A percentile compares a stretch with the other conserved stretches of the same genome.
Conservation (phyloP, 257 asterid genomes). For the Asclepias syriaca region DNA sequence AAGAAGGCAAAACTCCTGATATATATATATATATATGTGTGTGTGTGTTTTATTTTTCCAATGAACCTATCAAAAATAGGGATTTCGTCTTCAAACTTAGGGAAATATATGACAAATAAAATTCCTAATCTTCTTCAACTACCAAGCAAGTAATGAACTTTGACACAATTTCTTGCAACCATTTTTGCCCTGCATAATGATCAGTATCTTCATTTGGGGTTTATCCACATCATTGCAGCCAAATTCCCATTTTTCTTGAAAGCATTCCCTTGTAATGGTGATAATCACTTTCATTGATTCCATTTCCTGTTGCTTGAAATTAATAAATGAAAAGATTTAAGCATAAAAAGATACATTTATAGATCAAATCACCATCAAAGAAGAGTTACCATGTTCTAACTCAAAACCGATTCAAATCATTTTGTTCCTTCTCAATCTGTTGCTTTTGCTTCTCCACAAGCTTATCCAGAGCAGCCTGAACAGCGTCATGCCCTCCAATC, state of each 20-base stretch:
- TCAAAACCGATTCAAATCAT: slow-evolving; percentile 26
- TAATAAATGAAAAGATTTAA: background rate
- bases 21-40: too few species aligned
- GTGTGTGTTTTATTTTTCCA: background rate
- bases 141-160: background rate
- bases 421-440: slow-evolving; percentile 58
- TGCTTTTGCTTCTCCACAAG: slow-evolving; percentile 91
- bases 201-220: background rate
- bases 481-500: slow-evolving; percentile 85
- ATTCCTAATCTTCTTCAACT: slow-evolving; percentile 1
- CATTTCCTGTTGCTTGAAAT: background rate
- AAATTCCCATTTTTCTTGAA: background rate
- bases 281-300: background rate
- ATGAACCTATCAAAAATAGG: background rate
- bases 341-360: background rate
- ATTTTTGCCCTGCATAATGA: background rate
- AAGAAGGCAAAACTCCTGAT: background rate
- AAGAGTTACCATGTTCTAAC: background rate
- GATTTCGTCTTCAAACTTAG: background rate
- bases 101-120: background rate
- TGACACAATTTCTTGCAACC: background rate
- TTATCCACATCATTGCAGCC: background rate
- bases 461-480: slow-evolving; percentile 78
- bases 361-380: too few species aligned
- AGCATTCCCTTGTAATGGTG: background rate